Evolutionary conservation across 768 basidiomycete species (phyloP).

Genomic region (Russula foetens): DNA sequence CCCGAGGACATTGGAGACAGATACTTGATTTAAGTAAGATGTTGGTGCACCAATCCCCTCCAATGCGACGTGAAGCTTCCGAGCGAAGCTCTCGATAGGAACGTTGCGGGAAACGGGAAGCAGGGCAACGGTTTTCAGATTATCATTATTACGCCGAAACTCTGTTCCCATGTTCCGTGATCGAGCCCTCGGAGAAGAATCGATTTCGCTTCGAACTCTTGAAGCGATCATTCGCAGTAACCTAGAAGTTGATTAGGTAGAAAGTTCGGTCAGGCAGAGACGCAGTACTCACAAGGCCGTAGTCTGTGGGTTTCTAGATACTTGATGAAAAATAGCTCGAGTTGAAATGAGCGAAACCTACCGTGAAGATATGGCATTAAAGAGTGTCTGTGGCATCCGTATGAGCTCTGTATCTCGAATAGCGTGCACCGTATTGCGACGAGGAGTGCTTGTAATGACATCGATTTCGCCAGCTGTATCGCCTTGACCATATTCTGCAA

Average conservation of each 20-base stretch:
- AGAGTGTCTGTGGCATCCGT: conserved; percentile 92
- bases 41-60: conserved; percentile 94
- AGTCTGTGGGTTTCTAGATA: conserved; percentile 68
- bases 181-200: conserved; percentile 46
- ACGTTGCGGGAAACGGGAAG: conserved; percentile 81
- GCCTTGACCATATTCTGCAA: conserved; percentile 93
- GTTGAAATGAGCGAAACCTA: conserved; percentile 25
- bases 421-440: conserved; percentile 89
- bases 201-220: conserved; percentile 78
- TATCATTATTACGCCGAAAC: conserved; percentile 69
- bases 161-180: conserved; percentile 47
- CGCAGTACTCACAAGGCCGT: conserved; percentile 61
- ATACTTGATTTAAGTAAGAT: conserved; percentile 88
- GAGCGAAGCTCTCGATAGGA: conserved; percentile 84
- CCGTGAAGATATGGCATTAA: conserved; percentile 93
- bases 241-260: conserved; percentile 29
- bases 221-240: conserved; percentile 86
- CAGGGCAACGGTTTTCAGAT: conserved; percentile 91
- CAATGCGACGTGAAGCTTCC: conserved; percentile 78
- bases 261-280: conserved; percentile 1
- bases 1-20: conserved; percentile 85
- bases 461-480: conserved; percentile 97
- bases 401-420: conserved; percentile 98
- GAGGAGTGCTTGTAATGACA: conserved; percentile 85
- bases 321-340: conserved; percentile 5